These are phyloP conservation scores for Dryas alaskensis DNA, from an alignment of 306 rosid genomes.

Conservation along the genomic window DNA sequence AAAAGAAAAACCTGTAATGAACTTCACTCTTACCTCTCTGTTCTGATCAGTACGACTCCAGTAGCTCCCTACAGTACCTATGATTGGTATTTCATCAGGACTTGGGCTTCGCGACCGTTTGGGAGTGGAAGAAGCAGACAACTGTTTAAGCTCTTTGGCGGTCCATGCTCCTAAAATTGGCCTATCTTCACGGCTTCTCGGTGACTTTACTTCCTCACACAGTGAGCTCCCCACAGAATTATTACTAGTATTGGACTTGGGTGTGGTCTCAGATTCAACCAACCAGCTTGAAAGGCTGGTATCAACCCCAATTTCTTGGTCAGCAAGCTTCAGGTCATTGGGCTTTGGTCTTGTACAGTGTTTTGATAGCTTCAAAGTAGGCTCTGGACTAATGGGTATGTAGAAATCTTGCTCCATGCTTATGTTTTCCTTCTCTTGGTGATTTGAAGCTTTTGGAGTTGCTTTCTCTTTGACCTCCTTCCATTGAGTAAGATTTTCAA, in stretches of 20 bases:
- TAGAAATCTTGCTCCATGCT: constrained; percentile 23
- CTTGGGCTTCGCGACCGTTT: constrained; percentile 40
- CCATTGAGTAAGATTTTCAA: constrained; percentile 53
- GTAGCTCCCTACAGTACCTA: constrained; percentile 81
- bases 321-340: constrained; percentile 17
- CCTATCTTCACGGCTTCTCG: constrained; percentile 43
- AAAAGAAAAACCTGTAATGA: neutral
- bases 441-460: constrained; percentile 13
- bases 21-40: constrained; percentile 9
- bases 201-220: constrained; percentile 34
- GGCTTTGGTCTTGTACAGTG: constrained; percentile 19
- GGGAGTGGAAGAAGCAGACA: constrained; percentile 37
- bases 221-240: constrained; percentile 37
- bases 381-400: constrained; percentile 33
- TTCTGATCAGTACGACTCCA: constrained; percentile 61
- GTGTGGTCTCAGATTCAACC: constrained; percentile 53
- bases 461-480: constrained; percentile 35
- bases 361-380: constrained; percentile 35
- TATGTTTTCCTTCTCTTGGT: constrained; percentile 60
- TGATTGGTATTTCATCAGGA: constrained; percentile 47
- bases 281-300: constrained; percentile 90
- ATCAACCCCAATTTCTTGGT: constrained; percentile 44
- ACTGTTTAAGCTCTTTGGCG: constrained; percentile 44
- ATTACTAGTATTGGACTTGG: constrained; percentile 23
- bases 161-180: constrained; percentile 63